phyloP scores from a whole-genome alignment of 2,329 filamentous ascomycete species.

The Scleromitrula shiraiana region DNA sequence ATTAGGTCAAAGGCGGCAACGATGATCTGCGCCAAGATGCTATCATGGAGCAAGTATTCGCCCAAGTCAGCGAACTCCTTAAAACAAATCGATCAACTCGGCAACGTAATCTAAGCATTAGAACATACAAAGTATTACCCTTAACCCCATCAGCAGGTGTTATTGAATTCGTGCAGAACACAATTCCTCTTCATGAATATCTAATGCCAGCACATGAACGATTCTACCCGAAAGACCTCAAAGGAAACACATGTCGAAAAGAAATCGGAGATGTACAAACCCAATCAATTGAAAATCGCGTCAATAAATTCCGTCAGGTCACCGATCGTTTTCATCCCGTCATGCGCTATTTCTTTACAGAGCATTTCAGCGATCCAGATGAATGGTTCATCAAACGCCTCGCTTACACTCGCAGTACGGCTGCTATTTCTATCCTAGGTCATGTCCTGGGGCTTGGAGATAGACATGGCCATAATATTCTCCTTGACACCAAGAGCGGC shows the following conservation, averaged over 20 bases:
- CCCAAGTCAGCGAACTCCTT: slow-evolving; percentile 84
- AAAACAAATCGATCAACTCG: slow-evolving; percentile 80
- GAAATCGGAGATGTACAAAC: slow-evolving; percentile 68
- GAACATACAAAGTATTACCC: slow-evolving; percentile 95
- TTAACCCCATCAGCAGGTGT: slow-evolving; percentile 78
- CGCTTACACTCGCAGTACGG: slow-evolving; percentile 87
- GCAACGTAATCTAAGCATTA: slow-evolving; percentile 79
- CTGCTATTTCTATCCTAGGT: slow-evolving; percentile 90
- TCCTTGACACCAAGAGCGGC: slow-evolving; percentile 80
- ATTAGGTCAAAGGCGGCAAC: slow-evolving; percentile 79
- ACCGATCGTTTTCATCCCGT: slow-evolving; percentile 82
- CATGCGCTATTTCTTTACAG: slow-evolving; percentile 95
- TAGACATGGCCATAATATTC: slow-evolving; percentile 92
- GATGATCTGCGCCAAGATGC: slow-evolving; percentile 96
- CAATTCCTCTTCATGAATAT: slow-evolving; percentile 84
- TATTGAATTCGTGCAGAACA: slow-evolving; percentile 95
- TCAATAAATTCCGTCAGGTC: slow-evolving; percentile 70
- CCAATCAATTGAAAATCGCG: slow-evolving; percentile 59
- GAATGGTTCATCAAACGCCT: slow-evolving; percentile 89
- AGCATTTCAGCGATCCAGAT: slow-evolving; percentile 86
- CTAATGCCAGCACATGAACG: slow-evolving; percentile 82
- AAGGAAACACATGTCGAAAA: slow-evolving; percentile 66
- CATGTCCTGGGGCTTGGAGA: slow-evolving; percentile 90
- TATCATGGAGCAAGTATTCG: slow-evolving; percentile 99
- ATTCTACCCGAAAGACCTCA: slow-evolving; percentile 80